Base-by-base conservation (phyloP, 805 yeast species). In the Jamesozyma gamospora region DNA sequence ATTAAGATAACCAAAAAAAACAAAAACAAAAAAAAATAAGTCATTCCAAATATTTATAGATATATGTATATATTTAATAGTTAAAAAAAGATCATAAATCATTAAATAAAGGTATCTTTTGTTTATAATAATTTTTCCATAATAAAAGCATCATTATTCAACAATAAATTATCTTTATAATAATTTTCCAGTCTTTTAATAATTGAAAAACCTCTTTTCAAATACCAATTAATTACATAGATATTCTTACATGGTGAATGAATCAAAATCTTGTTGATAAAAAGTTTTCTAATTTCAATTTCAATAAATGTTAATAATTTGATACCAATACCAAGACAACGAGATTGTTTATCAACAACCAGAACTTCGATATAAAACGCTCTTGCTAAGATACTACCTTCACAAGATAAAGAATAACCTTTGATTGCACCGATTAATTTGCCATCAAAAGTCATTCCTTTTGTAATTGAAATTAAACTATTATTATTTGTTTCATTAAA, bases 361-460 rank as follows among this genome's bases (percentile, higher is more conserved):
- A 82, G 54, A 0, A 79, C 67, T 55, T 80, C 82, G 21, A 82
- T 69, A 55, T 81, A 79, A 1, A 81, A 67, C 8, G 71, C 67
- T 35, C 70, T 67, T 4, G 83, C 79, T 3, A 32, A 44, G 13
- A 54, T 47, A 1, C 50, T 55, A 2, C 56, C 65, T 3, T 66
- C 48, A 7, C 61, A 64, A 31, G 62, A 47, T 13, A 74, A 65
- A 41, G 69, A 69, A 39, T 71, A 60, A 41, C 82, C 81, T 43
- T 77, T 76, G 36, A 85, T 64, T 2, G 77, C 80, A 13, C 92
- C 95, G 4, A 85, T 88, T 9, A 94, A 84, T 4, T 81, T 72
- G 51, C 81, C 94, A 34, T 79, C 72, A 58, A 69, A 79, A 60
- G 3, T 4, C 17, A 24, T 24, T 3, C 14, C 12, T 11, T 17